phyloP scores from a whole-genome alignment of 1,284 basidiomycete species.

The Rhodotorula sp. region DNA sequence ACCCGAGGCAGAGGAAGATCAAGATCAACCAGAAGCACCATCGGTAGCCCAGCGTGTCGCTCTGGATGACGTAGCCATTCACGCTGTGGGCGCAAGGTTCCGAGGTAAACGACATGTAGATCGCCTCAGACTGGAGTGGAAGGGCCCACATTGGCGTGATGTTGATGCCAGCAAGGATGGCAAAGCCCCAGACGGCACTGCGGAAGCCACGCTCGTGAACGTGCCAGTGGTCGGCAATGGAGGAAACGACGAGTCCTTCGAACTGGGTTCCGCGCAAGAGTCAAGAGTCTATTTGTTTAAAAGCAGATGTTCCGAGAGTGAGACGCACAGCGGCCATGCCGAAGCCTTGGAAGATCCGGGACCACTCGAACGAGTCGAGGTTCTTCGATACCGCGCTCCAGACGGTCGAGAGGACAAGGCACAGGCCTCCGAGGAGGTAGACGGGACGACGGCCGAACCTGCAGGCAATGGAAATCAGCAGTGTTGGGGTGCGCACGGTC shows the following conservation, averaged over 20 bases:
- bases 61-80: conserved; percentile 46
- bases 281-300: neutral
- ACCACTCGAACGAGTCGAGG: conserved; percentile 52
- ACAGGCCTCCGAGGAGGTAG: conserved; percentile 53
- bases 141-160: neutral
- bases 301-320: neutral
- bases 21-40: conserved; percentile 7
- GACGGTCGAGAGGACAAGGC: conserved; percentile 57
- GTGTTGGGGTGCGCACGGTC: too few relatives aligned
- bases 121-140: too few relatives aligned
- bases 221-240: conserved; percentile 56
- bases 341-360: conserved; percentile 56
- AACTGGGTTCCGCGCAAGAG: conserved; percentile 22
- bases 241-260: conserved; percentile 56
- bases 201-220: conserved; percentile 52
- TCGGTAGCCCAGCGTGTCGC: conserved; percentile 11
- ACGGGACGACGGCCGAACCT: conserved; percentile 55
- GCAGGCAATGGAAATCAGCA: too few relatives aligned
- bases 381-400: conserved; percentile 56
- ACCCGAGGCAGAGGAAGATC: conserved; percentile 53
- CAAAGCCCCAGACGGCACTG: conserved; percentile 12
- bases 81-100: neutral
- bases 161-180: neutral
- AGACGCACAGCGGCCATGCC: conserved; percentile 54
- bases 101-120: too few relatives aligned